These are phyloP conservation scores for Phlebiopsis gigantea DNA, from an alignment of 768 basidiomycete genomes.

Conservation along the genomic window DNA sequence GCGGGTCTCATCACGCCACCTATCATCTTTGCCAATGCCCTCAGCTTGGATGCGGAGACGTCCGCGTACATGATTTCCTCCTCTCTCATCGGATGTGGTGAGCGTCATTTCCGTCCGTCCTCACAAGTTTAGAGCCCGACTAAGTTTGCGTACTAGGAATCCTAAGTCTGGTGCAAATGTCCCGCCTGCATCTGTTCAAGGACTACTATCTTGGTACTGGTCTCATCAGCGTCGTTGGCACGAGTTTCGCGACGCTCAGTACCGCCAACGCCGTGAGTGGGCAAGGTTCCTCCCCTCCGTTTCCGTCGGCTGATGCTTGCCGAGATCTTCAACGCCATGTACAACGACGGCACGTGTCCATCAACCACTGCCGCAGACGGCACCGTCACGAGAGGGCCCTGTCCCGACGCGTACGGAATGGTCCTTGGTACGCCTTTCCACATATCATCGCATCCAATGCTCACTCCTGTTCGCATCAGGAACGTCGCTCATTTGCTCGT, in stretches of 20 bases:
- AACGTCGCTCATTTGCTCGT: slow-evolving; percentile 70
- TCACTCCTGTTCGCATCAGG: slow-evolving; percentile 32
- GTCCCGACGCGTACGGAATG: slow-evolving; percentile 79
- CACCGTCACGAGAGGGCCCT: slow-evolving; percentile 49
- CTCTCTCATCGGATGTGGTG: slow-evolving; percentile 73
- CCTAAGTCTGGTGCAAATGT: slow-evolving; percentile 76
- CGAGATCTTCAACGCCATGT: slow-evolving; percentile 73
- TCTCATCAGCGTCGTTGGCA: slow-evolving; percentile 75
- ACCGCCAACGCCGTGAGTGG: slow-evolving; percentile 59
- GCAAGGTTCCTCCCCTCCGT: neutral
- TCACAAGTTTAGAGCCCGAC: neutral
- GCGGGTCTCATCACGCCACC: slow-evolving; percentile 81
- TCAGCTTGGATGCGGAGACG: slow-evolving; percentile 51
- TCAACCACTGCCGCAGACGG: slow-evolving; percentile 54
- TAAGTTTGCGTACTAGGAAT: slow-evolving; percentile 41
- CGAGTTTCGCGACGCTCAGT: slow-evolving; percentile 73
- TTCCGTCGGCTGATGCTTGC: neutral
- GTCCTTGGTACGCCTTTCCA: slow-evolving; percentile 47
- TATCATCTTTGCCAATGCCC: slow-evolving; percentile 65
- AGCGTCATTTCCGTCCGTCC: slow-evolving; percentile 19
- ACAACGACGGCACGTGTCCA: slow-evolving; percentile 73
- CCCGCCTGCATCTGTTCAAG: slow-evolving; percentile 52
- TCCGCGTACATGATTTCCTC: slow-evolving; percentile 80
- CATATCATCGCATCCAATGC: neutral
- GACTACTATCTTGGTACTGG: slow-evolving; percentile 78